Evolutionary conservation across 2,329 filamentous ascomycete species (phyloP), one percentile per base, ranked within the genome.

Genomic region (Cryphonectria nitschkei): DNA sequence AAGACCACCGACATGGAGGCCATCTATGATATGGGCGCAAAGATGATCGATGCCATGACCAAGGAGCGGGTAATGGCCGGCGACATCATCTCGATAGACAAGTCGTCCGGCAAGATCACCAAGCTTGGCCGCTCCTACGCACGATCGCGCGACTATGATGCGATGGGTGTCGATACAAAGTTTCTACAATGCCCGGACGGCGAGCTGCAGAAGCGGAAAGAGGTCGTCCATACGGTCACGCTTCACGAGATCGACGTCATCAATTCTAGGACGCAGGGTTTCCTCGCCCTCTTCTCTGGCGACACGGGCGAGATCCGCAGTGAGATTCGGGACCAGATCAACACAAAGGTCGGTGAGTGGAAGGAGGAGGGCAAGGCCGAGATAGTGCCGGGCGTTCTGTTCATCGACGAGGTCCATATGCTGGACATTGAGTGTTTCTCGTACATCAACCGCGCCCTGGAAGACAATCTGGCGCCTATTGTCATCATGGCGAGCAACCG

Each of bases 1-100:
- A 99, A 99, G 85, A 99, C 96, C 14, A 98, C 95, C 71, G 96
- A 99, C 81, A 99, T 99, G 96, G 96, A 99, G 83, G 97, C 96
- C 16, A 93, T 99, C 75, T 99, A 98, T 84, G 96, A 99, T 78
- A 98, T 99, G 95, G 96, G 96, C 75, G 95, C 93, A 75, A 98
- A 98, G 84, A 98, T 99, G 96, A 99, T 99, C 75, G 96, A 99
- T 80, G 94, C 94, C 75, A 98, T 99, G 94, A 98, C 95, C 75
- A 98, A 98, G 83, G 96, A 99, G 85, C 95, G 97, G 77, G 94
- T 99, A 75, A 97, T 98, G 91, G 96, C 96, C 5, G 96, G 96
- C 76, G 96, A 99, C 80, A 96, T 99, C 75, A 97, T 99, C 77
- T 97, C 93, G 70, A 98, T 99, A 76, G 96, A 99, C 86, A 99